Conservation (phyloP, 1,284 basidiomycete species). For the Tranzscheliella williamsii region DNA sequence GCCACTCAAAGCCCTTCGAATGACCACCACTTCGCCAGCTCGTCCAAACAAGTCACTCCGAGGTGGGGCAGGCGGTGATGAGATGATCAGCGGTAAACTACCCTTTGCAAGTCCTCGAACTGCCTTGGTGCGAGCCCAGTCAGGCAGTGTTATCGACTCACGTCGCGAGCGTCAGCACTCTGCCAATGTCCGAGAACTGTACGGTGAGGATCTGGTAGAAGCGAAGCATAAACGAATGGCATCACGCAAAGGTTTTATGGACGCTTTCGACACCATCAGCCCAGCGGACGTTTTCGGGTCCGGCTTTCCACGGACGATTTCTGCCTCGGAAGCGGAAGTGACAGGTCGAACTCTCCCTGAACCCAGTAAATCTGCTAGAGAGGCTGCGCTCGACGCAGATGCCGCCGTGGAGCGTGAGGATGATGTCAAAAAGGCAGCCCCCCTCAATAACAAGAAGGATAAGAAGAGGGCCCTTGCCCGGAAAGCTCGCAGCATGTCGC, state of each 20-base stretch:
- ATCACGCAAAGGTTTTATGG: slow-evolving; percentile 15
- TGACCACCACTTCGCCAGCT: slow-evolving; percentile 16
- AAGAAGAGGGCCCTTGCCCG: slow-evolving; percentile 27
- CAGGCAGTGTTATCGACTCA: slow-evolving; percentile 12
- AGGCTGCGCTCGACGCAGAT: slow-evolving; percentile 4
- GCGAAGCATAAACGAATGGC: slow-evolving; percentile 22
- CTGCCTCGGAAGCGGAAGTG: slow-evolving; percentile 8
- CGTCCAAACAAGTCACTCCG: slow-evolving; percentile 13
- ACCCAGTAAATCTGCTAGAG: slow-evolving; percentile 21
- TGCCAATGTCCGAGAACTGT: slow-evolving; percentile 28
- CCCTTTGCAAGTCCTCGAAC: slow-evolving; percentile 37
- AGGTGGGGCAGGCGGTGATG: slow-evolving; percentile 12
- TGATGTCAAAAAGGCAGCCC: neutral
- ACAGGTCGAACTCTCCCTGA: slow-evolving; percentile 20
- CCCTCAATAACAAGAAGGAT: too few species aligned
- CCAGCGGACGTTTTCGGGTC: slow-evolving; percentile 55
- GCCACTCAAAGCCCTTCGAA: slow-evolving; percentile 8
- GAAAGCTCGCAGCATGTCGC: slow-evolving; percentile 29
- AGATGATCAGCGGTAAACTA: slow-evolving; percentile 35
- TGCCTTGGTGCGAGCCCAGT: slow-evolving; percentile 39
- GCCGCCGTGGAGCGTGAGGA: slow-evolving; percentile 2
- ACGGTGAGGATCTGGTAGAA: slow-evolving; percentile 6
- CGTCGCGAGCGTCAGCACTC: slow-evolving; percentile 21
- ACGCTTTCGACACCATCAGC: slow-evolving; percentile 50
- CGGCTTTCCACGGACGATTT: slow-evolving; percentile 23